Base-by-base conservation (phyloP, 352 stramenopile species). In the Pythium coloratum region DNA sequence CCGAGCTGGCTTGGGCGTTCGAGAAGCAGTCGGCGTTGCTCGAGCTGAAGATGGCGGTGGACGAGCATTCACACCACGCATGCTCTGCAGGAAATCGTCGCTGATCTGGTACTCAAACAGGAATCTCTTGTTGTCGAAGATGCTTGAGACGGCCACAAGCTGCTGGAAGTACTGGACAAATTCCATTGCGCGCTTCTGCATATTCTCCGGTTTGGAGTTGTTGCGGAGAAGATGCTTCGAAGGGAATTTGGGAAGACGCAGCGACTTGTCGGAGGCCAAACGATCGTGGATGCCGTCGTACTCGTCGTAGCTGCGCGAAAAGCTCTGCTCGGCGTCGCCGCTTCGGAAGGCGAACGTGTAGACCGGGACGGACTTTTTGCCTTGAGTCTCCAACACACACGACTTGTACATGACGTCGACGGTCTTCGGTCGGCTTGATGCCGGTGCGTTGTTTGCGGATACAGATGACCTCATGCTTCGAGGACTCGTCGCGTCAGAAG, bases 171-270 rank as follows among this genome's bases (percentile, higher is more conserved):
- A 95, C 55, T 86, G 60, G 20, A 86, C 72, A 36, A 94, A 84
- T 56, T 95, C 87, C 54, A 91, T 79, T 2, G 80, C 87, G n/a
- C 87, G 84, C 71, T 92, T 95, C 64, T 90, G 76, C 82, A 95
- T 90, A 44, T 93, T 93, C 28, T 95, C 87, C 0, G 85, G 81
- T 59, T 95, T 95, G 14, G 71, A 89, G 57, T 88, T 89, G 69
- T 92, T 94, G 32, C 84, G 85, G 18, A 88, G 64, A 18, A 76
- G 71, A 51, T 95, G 85, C 59, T 92, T 95, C 0, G 85, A 86
- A 14, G 87, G 87, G 55, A 95, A 92, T 57, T 92, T 95, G 2
- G 85, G 87, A 33, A 92, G 66, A 16, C 55, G 57, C 7, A 70
- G 57, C 2, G 70, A 30, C 36, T 77, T 75, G 33, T 80, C 81